A percentile compares a stretch with the other conserved stretches of the same genome.
phyloP scores from a whole-genome alignment of 208 protist species.

The Angomonas ambiguus region DNA sequence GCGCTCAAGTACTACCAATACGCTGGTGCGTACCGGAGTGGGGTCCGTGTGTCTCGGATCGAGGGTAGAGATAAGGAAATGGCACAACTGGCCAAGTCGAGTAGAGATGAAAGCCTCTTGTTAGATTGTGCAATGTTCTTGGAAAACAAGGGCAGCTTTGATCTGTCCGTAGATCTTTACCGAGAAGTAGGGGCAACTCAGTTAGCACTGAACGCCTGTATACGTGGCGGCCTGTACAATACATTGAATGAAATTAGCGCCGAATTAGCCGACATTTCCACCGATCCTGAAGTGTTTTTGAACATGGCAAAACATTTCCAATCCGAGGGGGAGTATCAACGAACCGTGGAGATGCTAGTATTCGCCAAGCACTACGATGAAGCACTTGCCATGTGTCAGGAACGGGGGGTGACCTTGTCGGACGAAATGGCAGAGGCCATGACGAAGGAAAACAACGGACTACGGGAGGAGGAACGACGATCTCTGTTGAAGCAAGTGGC shows the following conservation, averaged over 20 bases:
- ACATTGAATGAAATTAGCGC: slow-evolving; percentile 91
- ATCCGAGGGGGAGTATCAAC: slow-evolving; percentile 72
- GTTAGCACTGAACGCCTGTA: slow-evolving; percentile 89
- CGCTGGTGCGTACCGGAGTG: slow-evolving; percentile 87
- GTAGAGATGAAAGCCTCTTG: slow-evolving; percentile 75
- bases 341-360: slow-evolving; percentile 93
- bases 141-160: slow-evolving; percentile 75
- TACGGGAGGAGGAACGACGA: slow-evolving; percentile 42
- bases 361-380: slow-evolving; percentile 85
- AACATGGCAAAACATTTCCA: slow-evolving; percentile 92
- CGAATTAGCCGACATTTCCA: slow-evolving; percentile 58
- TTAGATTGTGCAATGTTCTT: slow-evolving; percentile 87
- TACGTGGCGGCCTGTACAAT: slow-evolving; percentile 90
- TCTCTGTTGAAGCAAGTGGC: slow-evolving; percentile 64
- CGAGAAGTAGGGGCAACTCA: slow-evolving; percentile 91
- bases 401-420: slow-evolving; percentile 79
- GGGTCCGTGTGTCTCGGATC: slow-evolving; percentile 80
- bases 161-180: slow-evolving; percentile 93
- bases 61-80: slow-evolving; percentile 69
- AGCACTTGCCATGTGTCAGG: slow-evolving; percentile 80
- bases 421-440: slow-evolving; percentile 92
- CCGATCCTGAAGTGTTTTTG: slow-evolving; percentile 87
- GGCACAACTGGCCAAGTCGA: slow-evolving; percentile 66
- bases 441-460: slow-evolving; percentile 57
- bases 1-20: slow-evolving; percentile 89